phyloP scores from a whole-genome alignment of 495 filamentous ascomycete genomes.

The Penicillium goetzii region DNA sequence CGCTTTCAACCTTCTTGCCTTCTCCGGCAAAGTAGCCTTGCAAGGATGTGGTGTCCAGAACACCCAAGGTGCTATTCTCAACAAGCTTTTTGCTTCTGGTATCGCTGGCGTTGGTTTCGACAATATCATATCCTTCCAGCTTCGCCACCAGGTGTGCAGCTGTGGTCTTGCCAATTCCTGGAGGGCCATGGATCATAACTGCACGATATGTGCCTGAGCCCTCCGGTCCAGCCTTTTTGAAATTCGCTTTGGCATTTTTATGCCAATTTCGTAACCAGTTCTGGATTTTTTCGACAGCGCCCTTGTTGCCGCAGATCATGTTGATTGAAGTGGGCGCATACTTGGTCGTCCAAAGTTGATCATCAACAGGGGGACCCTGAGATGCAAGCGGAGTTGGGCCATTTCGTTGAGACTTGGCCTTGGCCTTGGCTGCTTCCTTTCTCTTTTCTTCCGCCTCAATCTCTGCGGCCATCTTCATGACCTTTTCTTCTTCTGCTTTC shows the following conservation, averaged over 20 bases:
- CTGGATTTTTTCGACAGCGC: conserved; percentile 84
- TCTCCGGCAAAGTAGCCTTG: conserved; percentile 90
- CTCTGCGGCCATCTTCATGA: conserved; percentile 73
- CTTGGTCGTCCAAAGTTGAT: conserved; percentile 90
- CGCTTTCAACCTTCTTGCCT: conserved; percentile 74
- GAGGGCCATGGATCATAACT: conserved; percentile 91
- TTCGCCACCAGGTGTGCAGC: conserved; percentile 93
- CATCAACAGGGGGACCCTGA: conserved; percentile 48
- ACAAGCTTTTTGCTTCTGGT: conserved; percentile 97
- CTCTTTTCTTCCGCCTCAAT: conserved; percentile 69
- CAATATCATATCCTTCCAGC: conserved; percentile 87
- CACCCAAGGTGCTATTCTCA: conserved; percentile 80
- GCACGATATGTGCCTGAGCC: conserved; percentile 78
- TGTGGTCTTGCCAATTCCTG: conserved; percentile 97
- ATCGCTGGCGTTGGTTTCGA: conserved; percentile 96
- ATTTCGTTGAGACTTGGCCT: conserved; percentile 38
- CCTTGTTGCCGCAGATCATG: conserved; percentile 97
- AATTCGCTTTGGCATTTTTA: conserved; percentile 69
- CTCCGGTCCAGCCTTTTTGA: conserved; percentile 79
- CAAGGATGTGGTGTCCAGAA: conserved; percentile 90
- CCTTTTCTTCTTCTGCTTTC: conserved; percentile 76
- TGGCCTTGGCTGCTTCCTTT: conserved; percentile 55
- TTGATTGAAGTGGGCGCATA: conserved; percentile 82
- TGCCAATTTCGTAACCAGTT: conserved; percentile 84
- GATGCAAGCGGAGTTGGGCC: conserved; percentile 25